phyloP scores from a whole-genome alignment of 2,329 filamentous ascomycete species.

The Phoma sp. region DNA sequence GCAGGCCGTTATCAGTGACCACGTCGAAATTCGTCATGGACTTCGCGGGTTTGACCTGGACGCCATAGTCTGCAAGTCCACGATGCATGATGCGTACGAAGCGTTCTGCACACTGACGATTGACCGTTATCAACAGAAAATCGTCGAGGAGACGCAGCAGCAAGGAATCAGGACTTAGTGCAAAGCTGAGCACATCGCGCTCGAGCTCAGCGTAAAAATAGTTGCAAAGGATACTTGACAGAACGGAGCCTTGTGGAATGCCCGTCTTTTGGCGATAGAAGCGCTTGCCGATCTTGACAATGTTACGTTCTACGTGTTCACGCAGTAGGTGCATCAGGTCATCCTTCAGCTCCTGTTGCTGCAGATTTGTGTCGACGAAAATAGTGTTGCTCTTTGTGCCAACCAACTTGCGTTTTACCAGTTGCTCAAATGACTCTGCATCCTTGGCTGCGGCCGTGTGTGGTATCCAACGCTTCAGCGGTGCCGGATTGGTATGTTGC shows the following conservation, averaged over 20 bases:
- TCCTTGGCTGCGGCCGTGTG: conserved; percentile 43
- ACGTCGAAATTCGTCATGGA: conserved; percentile 84
- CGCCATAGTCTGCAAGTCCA: conserved; percentile 80
- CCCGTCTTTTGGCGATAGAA: conserved; percentile 86
- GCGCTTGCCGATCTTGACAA: conserved; percentile 87
- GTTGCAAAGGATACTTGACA: conserved; percentile 88
- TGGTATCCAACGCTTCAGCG: conserved; percentile 49
- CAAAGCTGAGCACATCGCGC: conserved; percentile 69
- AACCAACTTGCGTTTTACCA: conserved; percentile 38
- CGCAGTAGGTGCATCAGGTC: conserved; percentile 72
- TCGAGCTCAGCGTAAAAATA: conserved; percentile 96
- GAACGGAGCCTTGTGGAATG: conserved; percentile 89
- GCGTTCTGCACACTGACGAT: conserved; percentile 66
- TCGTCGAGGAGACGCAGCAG: conserved; percentile 89
- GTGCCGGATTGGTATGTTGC: conserved; percentile 39
- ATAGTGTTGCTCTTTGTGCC: conserved; percentile 65
- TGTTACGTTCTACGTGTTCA: conserved; percentile 82
- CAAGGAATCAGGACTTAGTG: conserved; percentile 65
- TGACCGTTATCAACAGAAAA: conserved; percentile 84
- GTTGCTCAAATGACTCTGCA: conserved; percentile 40
- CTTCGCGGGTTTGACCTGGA: conserved; percentile 77
- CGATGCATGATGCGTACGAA: conserved; percentile 83
- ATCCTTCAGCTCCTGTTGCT: conserved; percentile 62
- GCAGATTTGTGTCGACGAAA: conserved; percentile 73
- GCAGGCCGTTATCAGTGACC: conserved; percentile 58